Conservation (phyloP, 2,329 filamentous ascomycete species). For the Tolypocladium ophioglossoides region DNA sequence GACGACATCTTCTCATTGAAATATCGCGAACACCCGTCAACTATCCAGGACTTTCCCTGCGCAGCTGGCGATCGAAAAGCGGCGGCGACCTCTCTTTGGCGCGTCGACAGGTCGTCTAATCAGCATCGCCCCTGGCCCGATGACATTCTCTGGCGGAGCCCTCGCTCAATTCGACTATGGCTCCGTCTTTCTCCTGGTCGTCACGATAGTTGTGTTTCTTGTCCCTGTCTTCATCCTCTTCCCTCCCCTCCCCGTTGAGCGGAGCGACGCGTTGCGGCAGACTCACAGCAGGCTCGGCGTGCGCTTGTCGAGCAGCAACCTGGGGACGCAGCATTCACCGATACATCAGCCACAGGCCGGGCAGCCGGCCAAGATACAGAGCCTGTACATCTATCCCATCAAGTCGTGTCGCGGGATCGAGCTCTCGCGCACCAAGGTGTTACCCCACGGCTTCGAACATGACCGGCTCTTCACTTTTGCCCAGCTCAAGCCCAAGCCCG, state of each 20-base stretch:
- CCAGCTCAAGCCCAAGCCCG: slow-evolving; percentile 29
- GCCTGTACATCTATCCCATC: slow-evolving; percentile 70
- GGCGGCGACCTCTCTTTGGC: not conserved
- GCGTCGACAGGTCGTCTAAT: not conserved
- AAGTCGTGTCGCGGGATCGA: slow-evolving; percentile 76
- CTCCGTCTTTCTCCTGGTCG: slow-evolving; percentile 27
- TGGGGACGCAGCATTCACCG: slow-evolving; percentile 16
- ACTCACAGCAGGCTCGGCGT: slow-evolving; percentile 42
- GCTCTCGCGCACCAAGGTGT: slow-evolving; percentile 51
- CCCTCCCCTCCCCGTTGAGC: slow-evolving; percentile 41
- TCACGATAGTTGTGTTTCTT: slow-evolving; percentile 39
- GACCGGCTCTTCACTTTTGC: slow-evolving; percentile 81
- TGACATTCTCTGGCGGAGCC: slow-evolving; percentile 10
- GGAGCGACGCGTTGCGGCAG: slow-evolving; percentile 42
- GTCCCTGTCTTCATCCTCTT: slow-evolving; percentile 43
- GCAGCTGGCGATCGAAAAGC: not conserved
- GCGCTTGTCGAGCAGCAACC: slow-evolving; percentile 24
- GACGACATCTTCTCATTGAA: no score
- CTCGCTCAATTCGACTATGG: slow-evolving; percentile 16
- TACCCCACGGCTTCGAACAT: slow-evolving; percentile 61
- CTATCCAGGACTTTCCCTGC: not conserved
- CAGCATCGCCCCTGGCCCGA: slow-evolving; percentile 5
- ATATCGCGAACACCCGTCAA: not conserved
- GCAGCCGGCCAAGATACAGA: slow-evolving; percentile 33
- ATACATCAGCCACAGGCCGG: slow-evolving; percentile 10